These are phyloP conservation scores for Cornus controversa DNA, from an alignment of 148 eudicot species.

Conservation along the genomic window DNA sequence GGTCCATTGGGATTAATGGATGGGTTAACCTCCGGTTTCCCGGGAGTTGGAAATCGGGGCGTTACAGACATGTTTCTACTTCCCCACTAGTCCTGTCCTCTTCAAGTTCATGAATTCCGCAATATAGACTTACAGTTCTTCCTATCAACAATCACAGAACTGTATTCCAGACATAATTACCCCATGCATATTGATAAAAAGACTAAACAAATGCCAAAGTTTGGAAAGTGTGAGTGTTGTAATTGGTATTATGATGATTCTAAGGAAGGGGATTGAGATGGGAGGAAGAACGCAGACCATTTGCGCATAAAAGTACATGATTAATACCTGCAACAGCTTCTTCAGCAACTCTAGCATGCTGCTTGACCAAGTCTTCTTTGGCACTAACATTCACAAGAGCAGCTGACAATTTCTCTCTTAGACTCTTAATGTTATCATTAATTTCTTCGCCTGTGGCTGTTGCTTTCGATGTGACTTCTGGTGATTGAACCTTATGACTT, in stretches of 20 bases:
- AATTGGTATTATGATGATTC: too few relatives aligned
- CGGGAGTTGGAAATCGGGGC: too few relatives aligned
- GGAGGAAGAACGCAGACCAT: not conserved
- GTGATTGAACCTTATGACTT: slow-evolving; percentile 40
- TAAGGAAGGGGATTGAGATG: too few relatives aligned
- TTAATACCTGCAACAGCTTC: slow-evolving; percentile 87
- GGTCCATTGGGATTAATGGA: too few relatives aligned
- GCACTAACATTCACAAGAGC: slow-evolving; percentile 76
- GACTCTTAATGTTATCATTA: slow-evolving; percentile 41
- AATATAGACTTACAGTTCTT: not conserved
- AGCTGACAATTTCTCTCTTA: slow-evolving; percentile 77
- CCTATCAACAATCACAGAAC: not conserved
- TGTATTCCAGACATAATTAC: too few relatives aligned
- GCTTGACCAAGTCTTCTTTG: slow-evolving; percentile 86
- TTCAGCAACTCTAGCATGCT: slow-evolving; percentile 91
- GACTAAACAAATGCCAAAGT: too few relatives aligned
- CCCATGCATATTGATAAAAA: too few relatives aligned
- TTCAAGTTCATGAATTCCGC: too few relatives aligned
- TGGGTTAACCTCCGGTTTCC: too few relatives aligned
- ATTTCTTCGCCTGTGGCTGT: slow-evolving; percentile 24
- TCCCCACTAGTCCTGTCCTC: too few relatives aligned
- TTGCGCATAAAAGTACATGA: not conserved
- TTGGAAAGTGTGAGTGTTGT: too few relatives aligned
- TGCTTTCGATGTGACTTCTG: slow-evolving; percentile 55
- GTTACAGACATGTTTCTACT: too few relatives aligned